Evolutionary conservation across 805 yeast species (phyloP).

Genomic region (Myxozyma mucilagina): DNA sequence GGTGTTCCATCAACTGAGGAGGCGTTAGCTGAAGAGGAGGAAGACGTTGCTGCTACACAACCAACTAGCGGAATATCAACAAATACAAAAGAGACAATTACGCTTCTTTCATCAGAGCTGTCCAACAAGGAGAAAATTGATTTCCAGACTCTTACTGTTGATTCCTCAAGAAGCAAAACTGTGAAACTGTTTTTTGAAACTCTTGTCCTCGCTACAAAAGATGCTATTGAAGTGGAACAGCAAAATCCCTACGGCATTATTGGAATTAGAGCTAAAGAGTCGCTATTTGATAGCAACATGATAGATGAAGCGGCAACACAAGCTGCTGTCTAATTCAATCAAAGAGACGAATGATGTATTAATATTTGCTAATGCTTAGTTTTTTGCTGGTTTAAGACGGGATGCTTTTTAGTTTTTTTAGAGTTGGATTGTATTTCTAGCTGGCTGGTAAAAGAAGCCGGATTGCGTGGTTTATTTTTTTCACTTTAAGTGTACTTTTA

Average conservation of each 20-base stretch:
- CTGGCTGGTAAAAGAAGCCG: not conserved
- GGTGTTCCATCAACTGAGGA: not conserved
- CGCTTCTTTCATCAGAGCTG: conserved; percentile 45
- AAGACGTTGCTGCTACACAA: conserved; percentile 17
- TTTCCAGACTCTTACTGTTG: conserved; percentile 35
- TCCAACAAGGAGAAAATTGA: conserved; percentile 33
- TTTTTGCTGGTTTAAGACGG: not conserved
- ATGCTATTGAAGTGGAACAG: conserved; percentile 66
- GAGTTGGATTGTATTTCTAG: not conserved
- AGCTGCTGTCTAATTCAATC: not conserved
- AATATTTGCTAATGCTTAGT: not conserved
- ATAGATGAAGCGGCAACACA: not conserved
- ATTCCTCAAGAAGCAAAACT: conserved; percentile 54
- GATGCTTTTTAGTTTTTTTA: not conserved
- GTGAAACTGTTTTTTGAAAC: conserved; percentile 78
- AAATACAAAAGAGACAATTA: conserved; percentile 51
- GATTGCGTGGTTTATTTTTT: not conserved
- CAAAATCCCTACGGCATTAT: conserved; percentile 61
- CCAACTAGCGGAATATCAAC: conserved; percentile 43
- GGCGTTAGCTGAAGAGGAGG: conserved; percentile 3
- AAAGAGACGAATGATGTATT: not conserved
- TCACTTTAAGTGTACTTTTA: not conserved
- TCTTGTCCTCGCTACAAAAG: conserved; percentile 76
- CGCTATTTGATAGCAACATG: conserved; percentile 36
- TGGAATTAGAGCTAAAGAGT: conserved; percentile 50